Evolutionary conservation across 768 basidiomycete species (phyloP).

Genomic region (Phanerochaete sordida): DNA sequence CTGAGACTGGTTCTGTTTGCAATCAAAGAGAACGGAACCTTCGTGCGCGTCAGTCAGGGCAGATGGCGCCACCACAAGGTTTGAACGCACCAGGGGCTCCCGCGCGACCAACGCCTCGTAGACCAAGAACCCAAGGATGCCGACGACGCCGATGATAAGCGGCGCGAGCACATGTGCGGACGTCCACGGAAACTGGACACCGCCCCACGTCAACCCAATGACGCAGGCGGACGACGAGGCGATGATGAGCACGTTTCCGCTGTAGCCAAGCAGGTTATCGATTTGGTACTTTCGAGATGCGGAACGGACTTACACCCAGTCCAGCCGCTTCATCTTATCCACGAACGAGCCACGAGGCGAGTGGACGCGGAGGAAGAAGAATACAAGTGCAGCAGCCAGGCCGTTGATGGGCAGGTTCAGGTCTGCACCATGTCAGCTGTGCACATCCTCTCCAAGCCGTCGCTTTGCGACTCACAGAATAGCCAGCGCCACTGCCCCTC

Average conservation of each 20-base stretch:
- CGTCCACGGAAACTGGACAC: conserved; percentile 35
- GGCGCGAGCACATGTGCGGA: conserved; percentile 35
- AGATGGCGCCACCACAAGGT: no score
- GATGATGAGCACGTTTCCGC: conserved; percentile 34
- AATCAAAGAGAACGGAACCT: conserved; percentile 3
- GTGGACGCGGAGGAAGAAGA: conserved; percentile 15
- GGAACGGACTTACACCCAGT: conserved; percentile 31
- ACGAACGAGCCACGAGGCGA: conserved; percentile 25
- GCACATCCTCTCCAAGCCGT: no score
- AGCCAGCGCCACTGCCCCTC: conserved; percentile 27
- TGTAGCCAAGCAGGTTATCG: conserved; percentile 6
- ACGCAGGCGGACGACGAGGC: conserved; percentile 26
- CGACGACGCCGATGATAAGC: conserved; percentile 34
- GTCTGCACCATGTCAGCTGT: no score
- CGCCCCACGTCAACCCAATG: conserved; percentile 40
- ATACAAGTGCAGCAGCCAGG: conserved; percentile 6
- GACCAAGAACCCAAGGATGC: conserved; percentile 22
- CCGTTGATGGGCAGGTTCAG: conserved; percentile 29
- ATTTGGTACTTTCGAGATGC: background rate
- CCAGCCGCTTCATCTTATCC: conserved; percentile 28
- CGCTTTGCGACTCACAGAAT: conserved; percentile 23
- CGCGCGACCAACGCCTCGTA: conserved; percentile 12
- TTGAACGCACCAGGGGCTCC: background rate
- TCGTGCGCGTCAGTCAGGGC: background rate
- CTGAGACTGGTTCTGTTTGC: conserved; percentile 4